These are phyloP conservation scores for Linaria vulgaris DNA, from an alignment of 257 asterid species.

Conservation along the genomic window DNA sequence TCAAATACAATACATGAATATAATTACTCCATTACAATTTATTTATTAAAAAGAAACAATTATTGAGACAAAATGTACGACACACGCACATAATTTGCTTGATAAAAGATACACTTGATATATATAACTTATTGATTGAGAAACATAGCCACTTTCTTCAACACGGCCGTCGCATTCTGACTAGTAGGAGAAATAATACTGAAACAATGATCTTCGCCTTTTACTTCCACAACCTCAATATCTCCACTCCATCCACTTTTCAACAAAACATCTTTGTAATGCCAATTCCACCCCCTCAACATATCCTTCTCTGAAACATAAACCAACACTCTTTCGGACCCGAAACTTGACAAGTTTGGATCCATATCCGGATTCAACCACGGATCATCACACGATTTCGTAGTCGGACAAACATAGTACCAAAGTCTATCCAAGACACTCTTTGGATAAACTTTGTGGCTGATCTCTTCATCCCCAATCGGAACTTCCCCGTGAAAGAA, in stretches of 20 bases:
- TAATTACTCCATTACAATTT: no score
- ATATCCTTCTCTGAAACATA: conserved; percentile 48
- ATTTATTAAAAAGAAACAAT: no score
- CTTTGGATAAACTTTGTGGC: not conserved
- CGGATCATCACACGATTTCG: conserved; percentile 24
- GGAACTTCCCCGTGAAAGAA: conserved; percentile 30
- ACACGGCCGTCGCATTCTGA: conserved; percentile 27
- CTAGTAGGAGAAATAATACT: conserved; percentile 26
- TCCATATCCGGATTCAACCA: conserved; percentile 43
- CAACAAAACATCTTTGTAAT: conserved; percentile 34
- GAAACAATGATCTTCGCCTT: conserved; percentile 45
- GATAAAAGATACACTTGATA: no score
- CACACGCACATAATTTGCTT: no score
- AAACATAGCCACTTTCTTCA: conserved; percentile 37
- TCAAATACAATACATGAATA: no score
- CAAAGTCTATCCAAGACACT: not conserved
- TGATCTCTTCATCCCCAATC: conserved; percentile 26
- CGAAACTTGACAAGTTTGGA: conserved; percentile 31
- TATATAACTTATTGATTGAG: conserved; percentile 8
- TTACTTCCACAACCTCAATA: conserved; percentile 37
- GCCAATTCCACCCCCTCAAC: conserved; percentile 36
- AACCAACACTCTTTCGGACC: conserved; percentile 41
- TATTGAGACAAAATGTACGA: no score
- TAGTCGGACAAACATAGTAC: conserved; percentile 14
- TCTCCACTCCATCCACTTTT: conserved; percentile 44